Evolutionary conservation across 148 eudicot genomes (phyloP).

Genomic region (Rhododendron molle): DNA sequence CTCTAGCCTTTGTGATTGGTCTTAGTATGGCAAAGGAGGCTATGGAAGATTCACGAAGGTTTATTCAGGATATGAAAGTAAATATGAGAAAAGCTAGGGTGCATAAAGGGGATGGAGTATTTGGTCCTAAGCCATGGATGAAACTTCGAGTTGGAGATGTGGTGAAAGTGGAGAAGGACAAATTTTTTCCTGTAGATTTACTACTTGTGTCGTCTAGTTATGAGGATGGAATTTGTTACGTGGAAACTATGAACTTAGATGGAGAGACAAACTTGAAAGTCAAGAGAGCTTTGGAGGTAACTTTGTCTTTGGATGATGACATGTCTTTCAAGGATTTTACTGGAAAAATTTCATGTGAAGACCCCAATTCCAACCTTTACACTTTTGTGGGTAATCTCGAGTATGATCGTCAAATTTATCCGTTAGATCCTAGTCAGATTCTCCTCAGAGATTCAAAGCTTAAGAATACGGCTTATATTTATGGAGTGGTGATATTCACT

Average conservation of each 20-base stretch:
- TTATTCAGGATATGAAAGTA: too few species aligned
- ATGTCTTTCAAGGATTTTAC: conserved; percentile 50
- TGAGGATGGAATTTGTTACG: conserved; percentile 96
- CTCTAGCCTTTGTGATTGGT: too few species aligned
- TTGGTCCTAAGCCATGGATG: conserved; percentile 66
- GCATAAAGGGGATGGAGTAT: conserved; percentile 24
- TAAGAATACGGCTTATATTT: conserved; percentile 70
- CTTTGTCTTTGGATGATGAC: conserved; percentile 63
- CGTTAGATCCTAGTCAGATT: conserved; percentile 85
- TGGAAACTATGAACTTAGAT: conserved; percentile 96
- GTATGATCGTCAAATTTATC: conserved; percentile 63
- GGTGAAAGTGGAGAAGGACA: conserved; percentile 80
- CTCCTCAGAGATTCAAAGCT: conserved; percentile 92
- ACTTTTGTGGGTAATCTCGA: conserved; percentile 92
- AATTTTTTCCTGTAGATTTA: conserved; percentile 91
- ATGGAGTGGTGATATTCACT: conserved; percentile 84
- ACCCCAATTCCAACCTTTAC: conserved; percentile 84
- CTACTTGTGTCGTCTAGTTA: conserved; percentile 78
- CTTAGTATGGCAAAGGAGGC: too few species aligned
- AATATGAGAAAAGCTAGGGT: too few species aligned
- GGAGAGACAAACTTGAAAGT: conserved; percentile 95
- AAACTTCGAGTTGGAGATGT: conserved; percentile 75
- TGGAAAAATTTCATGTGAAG: conserved; percentile 70
- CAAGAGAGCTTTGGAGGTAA: conserved; percentile 77
- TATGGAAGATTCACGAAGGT: too few species aligned